Base-by-base conservation (phyloP, 2,329 filamentous ascomycete species). In the Aspergillus candidus region DNA sequence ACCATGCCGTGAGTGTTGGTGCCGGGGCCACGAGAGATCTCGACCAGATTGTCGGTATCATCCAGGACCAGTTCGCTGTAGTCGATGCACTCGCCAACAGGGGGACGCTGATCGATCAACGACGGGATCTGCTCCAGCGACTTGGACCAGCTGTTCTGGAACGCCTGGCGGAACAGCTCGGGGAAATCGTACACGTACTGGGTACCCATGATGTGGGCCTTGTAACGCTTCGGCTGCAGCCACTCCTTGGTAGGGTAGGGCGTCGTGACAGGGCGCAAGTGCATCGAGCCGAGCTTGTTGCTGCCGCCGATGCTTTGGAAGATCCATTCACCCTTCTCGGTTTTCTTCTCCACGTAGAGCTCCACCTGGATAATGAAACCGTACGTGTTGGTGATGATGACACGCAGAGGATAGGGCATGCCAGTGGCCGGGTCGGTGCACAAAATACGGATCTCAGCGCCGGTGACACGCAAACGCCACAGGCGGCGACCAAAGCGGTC, bases 181-280 rank as follows among this genome's bases (percentile, higher is more conserved):
- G 93, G 93, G 84, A 98, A 98, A 71, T 98, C 93, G 68, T 98
- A 98, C 43, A 97, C 93, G 66, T 96, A 98, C 72, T 98, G 93
- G 22, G 93, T 98, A 53, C 93, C 93, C 90, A 98, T 96, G 50
- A 97, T 76, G 67, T 98, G 93, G 56, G 93, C 93, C 84, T 95
- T 96, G 83, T 98, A 97, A 59, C 93, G 83, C 83, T 97, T 97
- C 51, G 93, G 93, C 73, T 98, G 93, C 49, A 98, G 79, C 77
- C 90, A 94, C 71, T 96, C 94, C 82, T 98, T 98, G 63, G 91
- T 96, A 32, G 91, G 85, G 70, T 98, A 98, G 15, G 93, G 89
- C 3, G 89, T 90, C 35, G 83, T 86, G 53, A 97, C 90, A 4
- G 90, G 82, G 62, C 94, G 80, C 68, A 98, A 73, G 65, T 98